These are phyloP conservation scores for Pestalotiopsis sp. DNA, from an alignment of 2,329 filamentous ascomycete species.

Conservation along the genomic window DNA sequence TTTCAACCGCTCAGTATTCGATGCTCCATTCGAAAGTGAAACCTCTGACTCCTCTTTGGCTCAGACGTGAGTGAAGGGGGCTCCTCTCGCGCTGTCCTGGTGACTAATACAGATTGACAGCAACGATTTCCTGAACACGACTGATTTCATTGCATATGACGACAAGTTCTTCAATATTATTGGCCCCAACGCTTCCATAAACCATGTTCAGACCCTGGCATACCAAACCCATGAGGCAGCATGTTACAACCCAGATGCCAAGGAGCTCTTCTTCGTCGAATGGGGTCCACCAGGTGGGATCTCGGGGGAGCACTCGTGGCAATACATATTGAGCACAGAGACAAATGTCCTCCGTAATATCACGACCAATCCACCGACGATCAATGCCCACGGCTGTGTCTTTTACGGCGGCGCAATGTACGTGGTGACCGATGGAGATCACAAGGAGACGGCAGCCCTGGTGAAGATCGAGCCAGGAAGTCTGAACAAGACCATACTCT, in stretches of 20 bases:
- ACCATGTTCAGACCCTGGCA: background rate
- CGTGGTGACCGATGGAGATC: background rate
- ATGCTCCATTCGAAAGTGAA: background rate
- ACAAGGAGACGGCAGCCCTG: background rate
- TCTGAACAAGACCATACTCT: background rate
- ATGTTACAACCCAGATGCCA: background rate
- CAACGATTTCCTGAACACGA: background rate
- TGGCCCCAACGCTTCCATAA: background rate
- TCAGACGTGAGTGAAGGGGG: background rate
- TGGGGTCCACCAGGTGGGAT: background rate
- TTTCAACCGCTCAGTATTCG: background rate
- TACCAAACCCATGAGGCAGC: background rate
- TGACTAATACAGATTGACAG: background rate
- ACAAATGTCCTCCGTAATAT: background rate
- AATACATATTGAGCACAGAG: background rate
- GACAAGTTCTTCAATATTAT: slow-evolving; percentile 2
- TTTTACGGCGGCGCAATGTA: background rate
- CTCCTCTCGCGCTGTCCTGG: background rate
- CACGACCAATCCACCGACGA: background rate
- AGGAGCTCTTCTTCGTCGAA: background rate
- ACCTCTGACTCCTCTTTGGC: background rate
- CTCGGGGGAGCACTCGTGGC: background rate
- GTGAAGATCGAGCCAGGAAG: background rate
- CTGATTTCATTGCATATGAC: slow-evolving; percentile 6
- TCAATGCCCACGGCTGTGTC: slow-evolving; percentile 2